A percentile compares a stretch with the other conserved stretches of the same genome.
These are phyloP conservation scores for Aspergillus quadricinctus DNA, from an alignment of 2,329 filamentous ascomycete species.

Conservation along the genomic window DNA sequence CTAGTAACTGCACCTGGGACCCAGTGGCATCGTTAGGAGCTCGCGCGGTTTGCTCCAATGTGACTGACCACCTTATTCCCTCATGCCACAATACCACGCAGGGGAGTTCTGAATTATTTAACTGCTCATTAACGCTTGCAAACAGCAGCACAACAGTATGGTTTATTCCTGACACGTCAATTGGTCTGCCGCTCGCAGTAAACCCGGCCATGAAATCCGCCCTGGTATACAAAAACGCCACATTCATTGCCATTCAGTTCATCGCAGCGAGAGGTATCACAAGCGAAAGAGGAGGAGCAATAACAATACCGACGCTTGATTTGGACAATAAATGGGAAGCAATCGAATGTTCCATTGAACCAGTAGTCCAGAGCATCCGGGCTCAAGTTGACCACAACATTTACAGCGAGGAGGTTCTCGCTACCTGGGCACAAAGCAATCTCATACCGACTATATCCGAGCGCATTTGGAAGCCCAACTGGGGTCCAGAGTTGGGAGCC, in stretches of 20 bases:
- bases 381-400: not conserved
- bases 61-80: slow-evolving; percentile 3
- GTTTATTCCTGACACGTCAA: not conserved
- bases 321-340: not conserved
- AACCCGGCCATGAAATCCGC: not conserved
- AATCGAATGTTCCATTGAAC: not conserved
- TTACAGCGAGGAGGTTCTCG: not conserved
- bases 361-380: not conserved
- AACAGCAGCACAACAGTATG: not conserved
- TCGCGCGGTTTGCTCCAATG: slow-evolving; percentile 5
- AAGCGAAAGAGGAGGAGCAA: too few relatives aligned
- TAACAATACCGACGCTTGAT: too few relatives aligned
- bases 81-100: too few relatives aligned
- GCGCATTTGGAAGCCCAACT: not conserved
- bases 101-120: too few relatives aligned
- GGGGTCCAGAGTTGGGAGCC: not conserved
- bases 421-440: not conserved
- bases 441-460: too few relatives aligned
- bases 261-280: not conserved
- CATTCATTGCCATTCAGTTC: not conserved
- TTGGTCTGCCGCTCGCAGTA: not conserved
- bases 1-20: slow-evolving; percentile 12
- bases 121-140: too few relatives aligned
- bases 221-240: not conserved
- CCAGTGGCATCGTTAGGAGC: slow-evolving; percentile 2